Evolutionary conservation across 2,329 filamentous ascomycete species (phyloP).

Genomic region (Septoria petroselini): DNA sequence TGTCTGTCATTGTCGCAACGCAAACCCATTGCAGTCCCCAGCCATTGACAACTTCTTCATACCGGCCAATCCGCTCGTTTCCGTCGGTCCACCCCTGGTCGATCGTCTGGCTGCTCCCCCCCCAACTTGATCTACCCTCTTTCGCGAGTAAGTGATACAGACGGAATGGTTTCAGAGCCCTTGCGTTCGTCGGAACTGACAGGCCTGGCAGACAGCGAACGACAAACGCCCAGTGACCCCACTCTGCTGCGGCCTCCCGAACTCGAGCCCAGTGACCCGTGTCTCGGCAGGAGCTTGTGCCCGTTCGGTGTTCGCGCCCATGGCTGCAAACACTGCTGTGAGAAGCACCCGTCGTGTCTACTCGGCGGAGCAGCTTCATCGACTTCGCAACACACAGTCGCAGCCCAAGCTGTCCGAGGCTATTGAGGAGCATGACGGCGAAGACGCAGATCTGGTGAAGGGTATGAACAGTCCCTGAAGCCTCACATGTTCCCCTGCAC

Average conservation of each 20-base stretch:
- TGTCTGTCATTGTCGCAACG: slow-evolving; percentile 24
- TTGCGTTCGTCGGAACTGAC: not conserved
- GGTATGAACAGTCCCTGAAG: slow-evolving; percentile 29
- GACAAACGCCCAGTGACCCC: slow-evolving; percentile 7
- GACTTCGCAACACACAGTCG: slow-evolving; percentile 36
- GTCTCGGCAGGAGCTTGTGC: slow-evolving; percentile 2
- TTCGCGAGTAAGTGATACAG: not conserved
- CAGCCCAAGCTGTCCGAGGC: slow-evolving; percentile 37
- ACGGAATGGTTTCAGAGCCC: not conserved
- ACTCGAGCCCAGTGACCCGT: slow-evolving; percentile 1
- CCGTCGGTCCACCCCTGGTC: not conserved
- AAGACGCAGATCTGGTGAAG: slow-evolving; percentile 40
- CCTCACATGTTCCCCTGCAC: slow-evolving; percentile 10
- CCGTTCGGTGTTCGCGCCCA: slow-evolving; percentile 8
- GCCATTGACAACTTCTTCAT: slow-evolving; percentile 40
- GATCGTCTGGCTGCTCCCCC: not conserved
- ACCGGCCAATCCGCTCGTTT: slow-evolving; percentile 24
- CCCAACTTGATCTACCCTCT: not conserved
- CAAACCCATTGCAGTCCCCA: slow-evolving; percentile 30
- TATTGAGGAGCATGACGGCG: slow-evolving; percentile 38
- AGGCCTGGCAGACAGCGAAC: not conserved
- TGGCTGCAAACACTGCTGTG: slow-evolving; percentile 15
- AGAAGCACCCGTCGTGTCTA: slow-evolving; percentile 38
- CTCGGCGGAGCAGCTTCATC: slow-evolving; percentile 39
- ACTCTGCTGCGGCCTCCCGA: slow-evolving; percentile 12